These are phyloP conservation scores for Candida pini DNA, from an alignment of 805 yeast species.

Conservation along the genomic window DNA sequence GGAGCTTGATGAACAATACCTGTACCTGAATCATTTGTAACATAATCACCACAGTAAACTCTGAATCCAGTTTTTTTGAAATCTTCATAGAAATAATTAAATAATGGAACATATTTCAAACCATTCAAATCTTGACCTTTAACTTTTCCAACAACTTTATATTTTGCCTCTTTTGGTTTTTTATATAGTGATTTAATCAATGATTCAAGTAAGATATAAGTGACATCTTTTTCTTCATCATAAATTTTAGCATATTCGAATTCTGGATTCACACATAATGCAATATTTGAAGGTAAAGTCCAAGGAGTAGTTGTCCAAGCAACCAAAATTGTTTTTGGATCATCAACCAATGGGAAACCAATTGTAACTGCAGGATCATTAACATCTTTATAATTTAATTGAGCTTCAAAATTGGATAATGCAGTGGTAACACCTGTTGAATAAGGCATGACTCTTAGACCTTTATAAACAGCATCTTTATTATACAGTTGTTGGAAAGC, in stretches of 20 bases:
- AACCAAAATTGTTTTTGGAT: conserved; percentile 76
- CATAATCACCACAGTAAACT: conserved; percentile 79
- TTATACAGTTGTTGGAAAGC: conserved; percentile 84
- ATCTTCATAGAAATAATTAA: conserved; percentile 69
- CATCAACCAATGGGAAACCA: conserved; percentile 76
- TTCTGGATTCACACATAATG: conserved; percentile 85
- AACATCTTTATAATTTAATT: conserved; percentile 95
- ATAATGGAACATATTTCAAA: conserved; percentile 74
- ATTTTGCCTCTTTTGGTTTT: conserved; percentile 89
- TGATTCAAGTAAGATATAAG: conserved; percentile 80
- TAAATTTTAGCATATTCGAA: conserved; percentile 88
- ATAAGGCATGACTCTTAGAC: conserved; percentile 97
- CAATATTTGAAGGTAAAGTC: conserved; percentile 95
- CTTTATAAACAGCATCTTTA: conserved; percentile 88
- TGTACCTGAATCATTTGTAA: conserved; percentile 93
- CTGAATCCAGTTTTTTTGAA: conserved; percentile 76
- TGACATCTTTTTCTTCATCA: conserved; percentile 78
- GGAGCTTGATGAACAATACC: conserved; percentile 99
- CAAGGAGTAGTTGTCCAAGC: conserved; percentile 99
- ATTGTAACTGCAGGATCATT: conserved; percentile 94
- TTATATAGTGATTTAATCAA: conserved; percentile 82
- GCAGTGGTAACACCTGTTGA: conserved; percentile 98
- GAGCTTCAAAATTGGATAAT: conserved; percentile 95
- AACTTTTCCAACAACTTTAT: conserved; percentile 72
- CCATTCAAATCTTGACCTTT: conserved; percentile 80